Percentiles rank a stretch among this genome's conserved stretches.
phyloP scores from a whole-genome alignment of 2,329 filamentous ascomycete genomes.

The Drechmeria coniospora region DNA sequence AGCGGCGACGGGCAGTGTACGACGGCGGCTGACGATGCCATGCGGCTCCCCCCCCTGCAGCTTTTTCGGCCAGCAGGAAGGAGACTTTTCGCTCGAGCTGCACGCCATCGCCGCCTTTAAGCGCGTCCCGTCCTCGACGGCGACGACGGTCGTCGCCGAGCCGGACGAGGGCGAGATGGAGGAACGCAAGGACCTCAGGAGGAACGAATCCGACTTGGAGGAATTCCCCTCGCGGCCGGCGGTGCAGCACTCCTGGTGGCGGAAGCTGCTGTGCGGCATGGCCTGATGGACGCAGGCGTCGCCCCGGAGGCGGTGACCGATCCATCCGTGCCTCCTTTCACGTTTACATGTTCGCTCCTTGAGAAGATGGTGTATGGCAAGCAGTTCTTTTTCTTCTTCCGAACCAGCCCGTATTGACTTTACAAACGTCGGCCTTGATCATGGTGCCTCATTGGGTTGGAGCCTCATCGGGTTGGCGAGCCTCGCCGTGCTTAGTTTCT shows the following conservation, averaged over 20 bases:
- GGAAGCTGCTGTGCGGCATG: constrained; percentile 13
- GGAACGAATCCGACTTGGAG: neutral
- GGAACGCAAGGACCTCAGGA: constrained; percentile 7
- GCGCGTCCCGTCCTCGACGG: constrained; percentile 2
- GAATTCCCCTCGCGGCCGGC: neutral
- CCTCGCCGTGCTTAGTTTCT: too few relatives aligned
- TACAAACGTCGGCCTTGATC: too few relatives aligned
- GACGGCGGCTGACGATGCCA: too few relatives aligned
- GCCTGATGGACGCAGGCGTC: constrained; percentile 2
- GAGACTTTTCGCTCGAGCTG: constrained; percentile 35
- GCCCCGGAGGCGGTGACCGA: neutral
- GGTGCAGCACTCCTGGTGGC: constrained; percentile 9
- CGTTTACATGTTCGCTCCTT: too few relatives aligned
- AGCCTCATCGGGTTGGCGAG: too few relatives aligned
- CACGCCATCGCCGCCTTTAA: constrained; percentile 14
- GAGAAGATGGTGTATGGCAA: too few relatives aligned
- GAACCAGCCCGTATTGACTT: too few relatives aligned
- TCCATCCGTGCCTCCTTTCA: too few relatives aligned
- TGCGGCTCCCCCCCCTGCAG: too few relatives aligned
- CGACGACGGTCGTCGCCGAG: neutral
- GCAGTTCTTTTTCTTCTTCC: too few relatives aligned
- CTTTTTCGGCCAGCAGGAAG: constrained; percentile 62
- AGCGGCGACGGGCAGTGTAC: too few relatives aligned
- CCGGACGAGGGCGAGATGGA: constrained; percentile 9
- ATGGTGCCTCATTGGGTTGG: too few relatives aligned